Base-by-base conservation (phyloP, 2,329 filamentous ascomycete genomes). In the Huntiella abstrusa region DNA sequence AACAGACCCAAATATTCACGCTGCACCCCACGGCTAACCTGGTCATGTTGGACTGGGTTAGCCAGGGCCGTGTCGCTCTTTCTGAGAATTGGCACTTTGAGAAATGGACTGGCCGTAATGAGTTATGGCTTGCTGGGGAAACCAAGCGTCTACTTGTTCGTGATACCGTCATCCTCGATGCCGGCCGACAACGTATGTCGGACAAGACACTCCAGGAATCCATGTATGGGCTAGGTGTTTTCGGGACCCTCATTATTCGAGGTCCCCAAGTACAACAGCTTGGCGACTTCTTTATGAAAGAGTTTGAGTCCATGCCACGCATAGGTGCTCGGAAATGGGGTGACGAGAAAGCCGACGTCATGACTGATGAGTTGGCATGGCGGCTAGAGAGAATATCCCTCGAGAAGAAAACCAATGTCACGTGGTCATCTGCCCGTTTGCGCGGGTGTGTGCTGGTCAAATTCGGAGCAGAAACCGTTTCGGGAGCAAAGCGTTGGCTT, bases 41-140 rank as follows among this genome's bases (percentile, higher is more conserved):
- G 11, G 92, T 86, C 57, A 70, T 93, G 2, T 66, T 94, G 40
- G 91, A 98, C 60, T 98, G 91, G 91, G 86, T 96, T 5, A 92
- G 79, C 2, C 83, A 88, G 56, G 91, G 91, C 5, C 75, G 91
- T 13, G 75, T 70, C 4, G 87, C 91, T 4, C 74, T 83, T 41
- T 87, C 86, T 17, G 91, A 98, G 62, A 71, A 84, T 52, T 98
- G 91, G 91, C 79, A 78, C 54, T 77, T 95, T 51, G 65, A 71
- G 48, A 71, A 70, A 51, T 96, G 91, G 76, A 74, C 69, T 49
- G 86, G 85, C 7, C 72, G 82, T 52, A 96, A 95, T 57, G 91
- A 98, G 62, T 71, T 96, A n/a, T 88, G 81, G 77, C 58, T 64
- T 36, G 51, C 55, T 1, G 55, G 59, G 2, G 51, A 57, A 51